Conservation (phyloP, 495 filamentous ascomycete genomes). For the Penicillium canescens region DNA sequence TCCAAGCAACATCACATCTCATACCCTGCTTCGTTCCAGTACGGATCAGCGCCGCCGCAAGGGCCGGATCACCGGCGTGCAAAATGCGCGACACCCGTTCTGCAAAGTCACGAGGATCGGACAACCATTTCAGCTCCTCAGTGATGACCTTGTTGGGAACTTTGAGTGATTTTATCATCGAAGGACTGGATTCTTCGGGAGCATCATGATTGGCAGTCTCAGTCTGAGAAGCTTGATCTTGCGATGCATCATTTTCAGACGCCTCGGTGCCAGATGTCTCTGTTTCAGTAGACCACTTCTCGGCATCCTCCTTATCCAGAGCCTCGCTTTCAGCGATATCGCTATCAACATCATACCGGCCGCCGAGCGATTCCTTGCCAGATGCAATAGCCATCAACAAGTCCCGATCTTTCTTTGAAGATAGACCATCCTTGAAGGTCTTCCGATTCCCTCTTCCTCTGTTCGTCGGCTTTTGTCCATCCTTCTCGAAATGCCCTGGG, state of each 20-base stretch:
- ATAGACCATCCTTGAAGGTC: no score
- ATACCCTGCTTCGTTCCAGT: constrained; percentile 57
- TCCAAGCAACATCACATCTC: constrained; percentile 77
- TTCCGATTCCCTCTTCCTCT: no score
- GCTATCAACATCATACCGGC: not conserved
- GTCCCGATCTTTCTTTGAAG: not conserved
- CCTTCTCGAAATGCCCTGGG: not conserved
- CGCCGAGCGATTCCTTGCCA: not conserved
- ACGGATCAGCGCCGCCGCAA: constrained; percentile 67
- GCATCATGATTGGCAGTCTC: not conserved
- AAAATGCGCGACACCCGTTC: constrained; percentile 60
- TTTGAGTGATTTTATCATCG: constrained; percentile 6
- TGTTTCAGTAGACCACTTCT: not conserved
- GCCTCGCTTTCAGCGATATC: constrained; percentile 1
- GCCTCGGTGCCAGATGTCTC: not conserved
- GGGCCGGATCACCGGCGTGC: constrained; percentile 50
- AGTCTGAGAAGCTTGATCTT: not conserved
- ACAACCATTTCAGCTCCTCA: constrained; percentile 61
- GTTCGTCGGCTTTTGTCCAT: not conserved
- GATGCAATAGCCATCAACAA: constrained; percentile 24
- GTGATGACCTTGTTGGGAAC: constrained; percentile 24
- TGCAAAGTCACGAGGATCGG: constrained; percentile 66
- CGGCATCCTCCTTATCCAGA: not conserved
- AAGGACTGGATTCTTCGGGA: not conserved
- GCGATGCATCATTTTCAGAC: not conserved